These are phyloP conservation scores for Candida cerambycidarum DNA, from an alignment of 805 yeast species.

Conservation along the genomic window DNA sequence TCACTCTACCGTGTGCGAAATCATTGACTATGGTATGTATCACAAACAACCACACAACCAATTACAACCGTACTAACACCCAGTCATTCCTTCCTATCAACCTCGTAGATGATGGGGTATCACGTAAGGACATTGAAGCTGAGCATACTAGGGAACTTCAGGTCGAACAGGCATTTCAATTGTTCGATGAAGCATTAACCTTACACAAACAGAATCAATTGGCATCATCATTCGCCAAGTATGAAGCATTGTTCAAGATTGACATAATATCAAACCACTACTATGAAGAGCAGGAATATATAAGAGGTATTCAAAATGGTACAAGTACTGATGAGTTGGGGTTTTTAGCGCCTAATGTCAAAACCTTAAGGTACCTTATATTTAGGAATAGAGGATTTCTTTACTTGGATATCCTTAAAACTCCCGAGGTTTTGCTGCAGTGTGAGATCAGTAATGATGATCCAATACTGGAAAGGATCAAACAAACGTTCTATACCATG, in stretches of 20 bases:
- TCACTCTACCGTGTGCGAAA: neutral
- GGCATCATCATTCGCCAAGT: slow-evolving; percentile 51
- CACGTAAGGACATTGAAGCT: slow-evolving; percentile 63
- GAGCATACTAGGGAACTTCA: slow-evolving; percentile 92
- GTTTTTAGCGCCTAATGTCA: slow-evolving; percentile 64
- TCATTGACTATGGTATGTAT: neutral
- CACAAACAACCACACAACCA: neutral
- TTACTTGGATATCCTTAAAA: slow-evolving; percentile 44
- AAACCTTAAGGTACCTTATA: slow-evolving; percentile 71
- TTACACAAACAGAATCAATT: slow-evolving; percentile 54
- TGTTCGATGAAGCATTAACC: slow-evolving; percentile 69
- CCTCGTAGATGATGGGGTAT: slow-evolving; percentile 60
- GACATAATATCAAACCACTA: slow-evolving; percentile 58
- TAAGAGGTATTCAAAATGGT: slow-evolving; percentile 43
- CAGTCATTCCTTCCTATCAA: slow-evolving; percentile 81
- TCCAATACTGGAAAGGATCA: slow-evolving; percentile 15
- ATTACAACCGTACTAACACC: slow-evolving; percentile 20
- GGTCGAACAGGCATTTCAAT: slow-evolving; percentile 77
- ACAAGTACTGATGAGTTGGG: slow-evolving; percentile 40
- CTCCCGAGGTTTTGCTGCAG: neutral
- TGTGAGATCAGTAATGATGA: slow-evolving; percentile 20
- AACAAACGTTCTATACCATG: slow-evolving; percentile 39
- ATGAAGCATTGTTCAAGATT: slow-evolving; percentile 62
- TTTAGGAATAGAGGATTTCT: slow-evolving; percentile 81
- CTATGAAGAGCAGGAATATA: slow-evolving; percentile 36